These are phyloP conservation scores for Diversispora eburnea DNA, from an alignment of 192 early-diverging fungal species.

Conservation along the genomic window DNA sequence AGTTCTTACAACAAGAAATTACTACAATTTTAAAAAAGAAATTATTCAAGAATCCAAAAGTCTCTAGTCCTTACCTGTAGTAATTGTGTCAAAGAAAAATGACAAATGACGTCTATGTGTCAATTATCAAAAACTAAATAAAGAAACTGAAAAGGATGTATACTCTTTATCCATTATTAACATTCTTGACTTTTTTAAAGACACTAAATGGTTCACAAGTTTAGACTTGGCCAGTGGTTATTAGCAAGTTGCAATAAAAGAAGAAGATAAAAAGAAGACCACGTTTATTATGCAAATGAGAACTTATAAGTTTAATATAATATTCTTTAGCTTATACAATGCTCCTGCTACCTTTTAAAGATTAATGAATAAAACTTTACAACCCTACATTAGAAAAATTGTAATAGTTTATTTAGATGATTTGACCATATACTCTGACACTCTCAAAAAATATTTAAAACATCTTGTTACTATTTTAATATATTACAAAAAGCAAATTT, in stretches of 20 bases:
- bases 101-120: conserved; percentile 26
- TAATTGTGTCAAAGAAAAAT: conserved; percentile 44
- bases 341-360: conserved; percentile 38
- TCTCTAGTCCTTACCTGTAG: conserved; percentile 19
- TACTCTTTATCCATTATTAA: conserved; percentile 33
- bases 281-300: conserved; percentile 32
- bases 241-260: conserved; percentile 28
- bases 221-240: conserved; percentile 37
- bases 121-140: no score
- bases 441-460: conserved; percentile 38
- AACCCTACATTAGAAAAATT: conserved; percentile 26
- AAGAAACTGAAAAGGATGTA: no score
- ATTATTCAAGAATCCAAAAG: not conserved
- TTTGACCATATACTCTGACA: conserved; percentile 36
- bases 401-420: conserved; percentile 46
- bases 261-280: conserved; percentile 30
- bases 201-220: no score
- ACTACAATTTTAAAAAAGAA: not conserved
- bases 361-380: conserved; percentile 38
- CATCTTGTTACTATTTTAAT: conserved; percentile 10
- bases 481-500: not conserved
- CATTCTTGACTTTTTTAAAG: no score
- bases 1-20: no score
- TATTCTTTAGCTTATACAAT: conserved; percentile 43
- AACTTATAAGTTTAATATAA: conserved; percentile 35